These are phyloP conservation scores for Fusarium tanahbumbuense DNA, from an alignment of 2,329 filamentous ascomycete genomes.

Conservation along the genomic window DNA sequence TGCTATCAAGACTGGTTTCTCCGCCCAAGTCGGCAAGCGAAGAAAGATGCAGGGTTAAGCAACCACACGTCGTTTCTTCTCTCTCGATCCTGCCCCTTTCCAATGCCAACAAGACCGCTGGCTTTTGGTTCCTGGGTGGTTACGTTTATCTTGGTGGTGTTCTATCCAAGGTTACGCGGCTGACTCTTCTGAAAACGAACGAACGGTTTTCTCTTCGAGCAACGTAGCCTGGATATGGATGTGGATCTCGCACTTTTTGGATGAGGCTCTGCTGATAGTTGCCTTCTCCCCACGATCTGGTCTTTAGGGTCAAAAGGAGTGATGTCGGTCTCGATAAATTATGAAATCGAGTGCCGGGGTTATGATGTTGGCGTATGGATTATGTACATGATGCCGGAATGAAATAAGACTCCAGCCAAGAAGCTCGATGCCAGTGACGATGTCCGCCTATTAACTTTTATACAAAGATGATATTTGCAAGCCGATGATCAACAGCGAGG, in stretches of 20 bases:
- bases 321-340: slow-evolving; percentile 27
- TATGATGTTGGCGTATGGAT: slow-evolving; percentile 44
- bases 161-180: slow-evolving; percentile 24
- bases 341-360: slow-evolving; percentile 37
- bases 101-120: slow-evolving; percentile 12
- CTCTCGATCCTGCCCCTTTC: slow-evolving; percentile 13
- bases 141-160: slow-evolving; percentile 14
- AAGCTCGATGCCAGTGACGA: background rate
- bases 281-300: slow-evolving; percentile 32
- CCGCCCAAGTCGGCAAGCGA: slow-evolving; percentile 98
- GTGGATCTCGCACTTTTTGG: slow-evolving; percentile 35
- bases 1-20: slow-evolving; percentile 99
- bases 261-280: slow-evolving; percentile 34
- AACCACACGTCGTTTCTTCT: slow-evolving; percentile 8
- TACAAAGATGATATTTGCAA: background rate
- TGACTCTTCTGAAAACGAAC: slow-evolving; percentile 4
- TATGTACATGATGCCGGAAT: slow-evolving; percentile 48
- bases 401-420: slow-evolving; percentile 40
- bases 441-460: background rate
- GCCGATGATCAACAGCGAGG: background rate
- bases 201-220: slow-evolving; percentile 7
- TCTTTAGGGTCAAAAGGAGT: slow-evolving; percentile 38
- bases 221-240: slow-evolving; percentile 24
- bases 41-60: slow-evolving; percentile 88
- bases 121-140: slow-evolving; percentile 21